Base-by-base conservation (phyloP, 768 basidiomycete species). In the Agrocybe praecox region DNA sequence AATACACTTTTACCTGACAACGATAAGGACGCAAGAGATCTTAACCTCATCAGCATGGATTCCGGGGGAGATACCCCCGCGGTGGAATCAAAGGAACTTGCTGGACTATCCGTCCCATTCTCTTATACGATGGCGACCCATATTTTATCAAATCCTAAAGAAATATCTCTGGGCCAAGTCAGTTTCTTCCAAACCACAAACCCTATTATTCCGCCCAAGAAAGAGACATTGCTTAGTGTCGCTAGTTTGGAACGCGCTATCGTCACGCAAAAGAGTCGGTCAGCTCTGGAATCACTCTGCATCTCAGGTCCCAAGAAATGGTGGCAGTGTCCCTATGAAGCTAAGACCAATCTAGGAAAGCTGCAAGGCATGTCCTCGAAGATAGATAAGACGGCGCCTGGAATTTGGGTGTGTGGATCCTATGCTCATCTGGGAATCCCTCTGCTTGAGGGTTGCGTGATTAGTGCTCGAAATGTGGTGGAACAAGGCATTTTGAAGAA, bases 381-480 rank as follows among this genome's bases (percentile, higher is more conserved):
- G 14, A 62, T 58, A 15, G 67, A 70, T 22, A 63, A 65, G 19
- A 56, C 61, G 44, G 67, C 64, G 18, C 75, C 83, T 1, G 83
- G 85, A 1, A 68, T 92, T 7, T 89, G 88, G 84, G 73, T 91
- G n/a, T 85, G 83, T 56, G 90, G 90, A 1, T 81, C 84, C 17
- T 92, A 87, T 67, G 87, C 85, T 14, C 80, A 84, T 63, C 72
- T 79, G 17, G 90, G 92, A 0, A 89, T 92, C 46, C 91, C 90
- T 9, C 68, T 94, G 52, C 71, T 93, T 47, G 92, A 94, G 64
- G 90, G 89, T 2, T 93, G 91, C 67, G 90, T 91, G 12, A 80
- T 80, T 18, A 89, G 88, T 62, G 88, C 88, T n/a, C 76, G 78
- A 67, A 77, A 77, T 47, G 84, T 88, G 6, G 75, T 78, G 6